Percentiles rank a stretch among this genome's conserved stretches.
phyloP scores from a whole-genome alignment of 192 early-diverging fungal genomes.

The Linnemannia schmuckeri region DNA sequence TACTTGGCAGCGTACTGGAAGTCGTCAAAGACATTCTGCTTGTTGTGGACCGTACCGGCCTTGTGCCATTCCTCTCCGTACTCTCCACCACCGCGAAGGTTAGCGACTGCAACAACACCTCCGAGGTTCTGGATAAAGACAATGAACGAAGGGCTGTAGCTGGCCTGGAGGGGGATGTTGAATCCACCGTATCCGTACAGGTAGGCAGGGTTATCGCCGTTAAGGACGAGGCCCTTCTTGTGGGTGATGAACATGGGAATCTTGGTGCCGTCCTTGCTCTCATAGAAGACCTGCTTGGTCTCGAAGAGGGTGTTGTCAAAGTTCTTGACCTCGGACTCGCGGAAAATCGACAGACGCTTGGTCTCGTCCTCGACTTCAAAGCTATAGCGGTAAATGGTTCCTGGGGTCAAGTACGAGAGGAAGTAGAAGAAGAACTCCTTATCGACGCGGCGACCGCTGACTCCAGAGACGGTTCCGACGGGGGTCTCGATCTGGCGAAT shows the following conservation, averaged over 20 bases:
- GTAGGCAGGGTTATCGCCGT: slow-evolving; percentile 69
- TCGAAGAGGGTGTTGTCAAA: slow-evolving; percentile 64
- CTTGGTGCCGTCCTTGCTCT: slow-evolving; percentile 73
- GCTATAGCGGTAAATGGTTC: slow-evolving; percentile 70
- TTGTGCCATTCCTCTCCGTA: slow-evolving; percentile 67
- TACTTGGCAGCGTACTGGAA: slow-evolving; percentile 79
- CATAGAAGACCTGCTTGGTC: slow-evolving; percentile 76
- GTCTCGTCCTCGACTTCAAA: slow-evolving; percentile 48
- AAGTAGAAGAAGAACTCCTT: slow-evolving; percentile 69
- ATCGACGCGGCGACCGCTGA: slow-evolving; percentile 57
- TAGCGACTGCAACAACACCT: slow-evolving; percentile 72
- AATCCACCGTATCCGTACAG: slow-evolving; percentile 84
- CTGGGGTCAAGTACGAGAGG: slow-evolving; percentile 70
- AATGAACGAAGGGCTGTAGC: slow-evolving; percentile 46
- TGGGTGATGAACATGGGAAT: slow-evolving; percentile 78
- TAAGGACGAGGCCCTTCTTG: slow-evolving; percentile 63
- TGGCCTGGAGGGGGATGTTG: slow-evolving; percentile 64
- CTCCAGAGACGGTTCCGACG: slow-evolving; percentile 61
- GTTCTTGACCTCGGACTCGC: slow-evolving; percentile 62
- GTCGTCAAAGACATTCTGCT: slow-evolving; percentile 84
- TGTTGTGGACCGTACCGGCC: slow-evolving; percentile 69
- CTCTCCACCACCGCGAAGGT: slow-evolving; percentile 81
- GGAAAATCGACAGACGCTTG: slow-evolving; percentile 55
- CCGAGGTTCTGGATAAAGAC: slow-evolving; percentile 68
- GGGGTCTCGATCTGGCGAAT: slow-evolving; percentile 60